phyloP scores from a whole-genome alignment of 2,329 filamentous ascomycete species.

The Colletotrichum lini region DNA sequence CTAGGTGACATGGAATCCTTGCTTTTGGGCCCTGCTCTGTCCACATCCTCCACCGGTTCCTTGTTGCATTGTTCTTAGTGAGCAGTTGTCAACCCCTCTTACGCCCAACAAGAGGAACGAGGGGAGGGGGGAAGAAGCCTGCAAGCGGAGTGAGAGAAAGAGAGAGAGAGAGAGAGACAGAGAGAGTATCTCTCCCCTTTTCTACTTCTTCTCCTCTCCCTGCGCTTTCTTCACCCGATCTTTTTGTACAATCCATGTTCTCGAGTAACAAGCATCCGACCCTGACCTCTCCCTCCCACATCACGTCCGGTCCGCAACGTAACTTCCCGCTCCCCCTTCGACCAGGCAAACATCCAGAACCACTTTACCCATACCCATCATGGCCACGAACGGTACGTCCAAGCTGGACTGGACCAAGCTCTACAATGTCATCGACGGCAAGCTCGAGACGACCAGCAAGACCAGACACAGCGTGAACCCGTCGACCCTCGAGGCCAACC shows the following conservation, averaged over 20 bases:
- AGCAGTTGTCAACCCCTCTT: slow-evolving; percentile 14
- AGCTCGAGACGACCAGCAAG: slow-evolving; percentile 58
- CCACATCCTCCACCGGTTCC: slow-evolving; percentile 33
- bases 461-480: slow-evolving; percentile 67
- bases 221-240: slow-evolving; percentile 9
- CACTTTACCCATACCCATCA: slow-evolving; percentile 11
- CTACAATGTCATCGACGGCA: slow-evolving; percentile 66
- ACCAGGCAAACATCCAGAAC: not conserved
- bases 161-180: no score
- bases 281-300: slow-evolving; percentile 11
- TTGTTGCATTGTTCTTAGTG: slow-evolving; percentile 9
- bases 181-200: slow-evolving; percentile 16
- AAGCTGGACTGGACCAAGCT: slow-evolving; percentile 54
- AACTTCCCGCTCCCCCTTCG: slow-evolving; percentile 16
- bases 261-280: slow-evolving; percentile 3
- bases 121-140: not conserved
- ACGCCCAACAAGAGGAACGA: not conserved
- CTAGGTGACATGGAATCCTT: slow-evolving; percentile 26
- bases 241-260: not conserved
- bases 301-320: slow-evolving; percentile 5
- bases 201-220: slow-evolving; percentile 5
- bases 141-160: no score
- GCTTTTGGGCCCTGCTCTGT: slow-evolving; percentile 18
- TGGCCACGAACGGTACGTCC: slow-evolving; percentile 30
- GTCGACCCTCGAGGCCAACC: slow-evolving; percentile 62